Evolutionary conservation across 305 asterid genomes (phyloP).

Genomic region (Fraxinus paxiana): DNA sequence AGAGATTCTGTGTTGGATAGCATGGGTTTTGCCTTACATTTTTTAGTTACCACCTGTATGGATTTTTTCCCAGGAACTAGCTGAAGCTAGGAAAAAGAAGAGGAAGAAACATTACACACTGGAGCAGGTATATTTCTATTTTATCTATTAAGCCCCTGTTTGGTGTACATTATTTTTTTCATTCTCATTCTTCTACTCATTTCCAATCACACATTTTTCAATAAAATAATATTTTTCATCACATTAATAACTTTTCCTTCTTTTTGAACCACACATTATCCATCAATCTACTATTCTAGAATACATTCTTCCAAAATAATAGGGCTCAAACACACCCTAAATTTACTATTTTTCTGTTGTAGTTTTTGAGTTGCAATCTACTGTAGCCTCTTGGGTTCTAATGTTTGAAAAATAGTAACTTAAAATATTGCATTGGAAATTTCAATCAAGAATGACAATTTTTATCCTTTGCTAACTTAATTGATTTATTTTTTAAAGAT

Average conservation of each 20-base stretch:
- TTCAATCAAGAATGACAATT: slow-evolving; percentile 1
- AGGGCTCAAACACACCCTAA: too few species aligned
- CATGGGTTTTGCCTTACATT: neutral
- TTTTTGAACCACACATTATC: too few species aligned
- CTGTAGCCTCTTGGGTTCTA: neutral
- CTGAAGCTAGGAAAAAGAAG: slow-evolving; percentile 81
- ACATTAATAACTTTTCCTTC: too few species aligned
- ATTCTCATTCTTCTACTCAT: too few species aligned
- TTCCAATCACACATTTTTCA: too few species aligned
- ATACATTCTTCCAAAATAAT: too few species aligned
- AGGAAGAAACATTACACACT: slow-evolving; percentile 83
- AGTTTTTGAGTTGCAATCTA: slow-evolving; percentile 2
- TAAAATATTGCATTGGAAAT: neutral
- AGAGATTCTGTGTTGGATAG: neutral
- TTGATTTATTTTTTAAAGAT: neutral
- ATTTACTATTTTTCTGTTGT: neutral
- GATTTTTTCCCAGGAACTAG: slow-evolving; percentile 49
- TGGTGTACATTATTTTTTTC: too few species aligned
- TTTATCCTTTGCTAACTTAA: neutral
- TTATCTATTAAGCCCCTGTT: neutral
- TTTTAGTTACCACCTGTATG: neutral
- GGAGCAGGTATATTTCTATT: slow-evolving; percentile 53
- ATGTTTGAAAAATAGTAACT: neutral
- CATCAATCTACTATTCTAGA: too few species aligned
- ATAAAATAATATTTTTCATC: too few species aligned